These are phyloP conservation scores for Paraphoma chrysanthemicola DNA, from an alignment of 2,329 filamentous ascomycete species.

Conservation along the genomic window DNA sequence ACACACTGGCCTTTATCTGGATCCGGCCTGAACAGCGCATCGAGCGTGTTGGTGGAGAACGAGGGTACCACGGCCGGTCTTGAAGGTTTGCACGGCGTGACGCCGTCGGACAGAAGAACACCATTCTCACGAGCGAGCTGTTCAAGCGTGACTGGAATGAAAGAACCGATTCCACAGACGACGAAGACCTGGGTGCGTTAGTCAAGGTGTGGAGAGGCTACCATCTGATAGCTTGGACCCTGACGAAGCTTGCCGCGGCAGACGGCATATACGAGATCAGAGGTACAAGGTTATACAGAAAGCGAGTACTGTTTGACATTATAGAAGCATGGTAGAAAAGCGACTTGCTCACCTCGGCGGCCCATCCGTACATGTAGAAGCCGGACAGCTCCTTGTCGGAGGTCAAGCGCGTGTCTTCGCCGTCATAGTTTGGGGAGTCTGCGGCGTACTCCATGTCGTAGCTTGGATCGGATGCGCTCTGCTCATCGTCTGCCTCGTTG, in stretches of 20 bases:
- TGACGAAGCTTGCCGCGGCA: slow-evolving; percentile 3
- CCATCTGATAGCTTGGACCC: slow-evolving; percentile 1
- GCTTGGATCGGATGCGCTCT: slow-evolving; percentile 37
- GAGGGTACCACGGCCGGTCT: slow-evolving; percentile 55
- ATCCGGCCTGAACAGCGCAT: slow-evolving; percentile 26
- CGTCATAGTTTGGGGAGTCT: slow-evolving; percentile 67
- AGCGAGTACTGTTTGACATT: neutral
- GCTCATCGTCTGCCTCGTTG: slow-evolving; percentile 55
- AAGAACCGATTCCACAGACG: slow-evolving; percentile 83
- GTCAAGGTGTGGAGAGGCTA: slow-evolving; percentile 1
- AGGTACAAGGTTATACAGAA: too few relatives aligned
- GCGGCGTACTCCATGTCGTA: slow-evolving; percentile 43
- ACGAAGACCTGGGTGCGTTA: slow-evolving; percentile 71
- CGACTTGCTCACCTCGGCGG: slow-evolving; percentile 68
- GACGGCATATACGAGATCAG: neutral
- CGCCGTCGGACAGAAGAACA: slow-evolving; percentile 79
- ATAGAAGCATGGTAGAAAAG: neutral
- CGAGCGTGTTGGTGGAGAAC: slow-evolving; percentile 20
- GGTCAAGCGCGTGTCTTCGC: slow-evolving; percentile 88
- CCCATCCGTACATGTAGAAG: slow-evolving; percentile 97
- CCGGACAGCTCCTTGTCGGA: slow-evolving; percentile 86
- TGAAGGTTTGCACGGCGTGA: slow-evolving; percentile 74
- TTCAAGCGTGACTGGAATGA: slow-evolving; percentile 94
- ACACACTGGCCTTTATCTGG: slow-evolving; percentile 70
- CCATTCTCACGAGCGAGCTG: slow-evolving; percentile 92